phyloP scores from a whole-genome alignment of 164 flowering plant species.

The Vitis rotundifolia region DNA sequence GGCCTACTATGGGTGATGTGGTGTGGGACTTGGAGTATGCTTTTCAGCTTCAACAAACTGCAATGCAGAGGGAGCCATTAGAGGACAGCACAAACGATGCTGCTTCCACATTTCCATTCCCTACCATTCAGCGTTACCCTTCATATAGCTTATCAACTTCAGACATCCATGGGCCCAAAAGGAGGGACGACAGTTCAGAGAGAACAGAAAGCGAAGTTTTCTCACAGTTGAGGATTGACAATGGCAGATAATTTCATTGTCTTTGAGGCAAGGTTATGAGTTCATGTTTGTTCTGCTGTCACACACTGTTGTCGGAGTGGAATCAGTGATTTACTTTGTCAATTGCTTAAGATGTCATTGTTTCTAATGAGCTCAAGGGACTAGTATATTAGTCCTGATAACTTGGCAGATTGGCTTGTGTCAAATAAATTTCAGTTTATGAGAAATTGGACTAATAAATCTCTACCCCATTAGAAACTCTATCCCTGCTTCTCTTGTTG shows the following conservation, averaged over 20 bases:
- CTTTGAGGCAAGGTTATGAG: too few relatives aligned
- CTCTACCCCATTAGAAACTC: too few relatives aligned
- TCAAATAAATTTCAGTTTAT: too few relatives aligned
- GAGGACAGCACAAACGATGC: constrained; percentile 26
- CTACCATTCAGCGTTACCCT: constrained; percentile 24
- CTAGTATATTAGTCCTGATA: too few relatives aligned
- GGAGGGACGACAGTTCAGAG: background rate
- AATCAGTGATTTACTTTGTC: too few relatives aligned
- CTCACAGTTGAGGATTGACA: constrained; percentile 38
- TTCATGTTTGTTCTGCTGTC: too few relatives aligned
- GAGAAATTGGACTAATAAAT: too few relatives aligned
- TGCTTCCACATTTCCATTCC: constrained; percentile 13
- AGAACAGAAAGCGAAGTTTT: constrained; percentile 25
- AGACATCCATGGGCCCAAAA: background rate
- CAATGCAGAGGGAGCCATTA: background rate
- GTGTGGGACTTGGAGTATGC: constrained; percentile 23
- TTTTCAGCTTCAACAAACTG: constrained; percentile 24
- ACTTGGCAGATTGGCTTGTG: too few relatives aligned
- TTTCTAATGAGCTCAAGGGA: too few relatives aligned
- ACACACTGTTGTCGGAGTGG: too few relatives aligned
- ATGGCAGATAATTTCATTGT: constrained; percentile 21
- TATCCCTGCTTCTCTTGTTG: too few relatives aligned
- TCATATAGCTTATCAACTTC: constrained; percentile 12
- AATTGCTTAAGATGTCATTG: too few relatives aligned
- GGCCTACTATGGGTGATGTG: constrained; percentile 40